Percentiles rank a stretch among this genome's conserved stretches.
Conservation (phyloP, 139 green algal species). For the Monoraphidium neglectum region DNA sequence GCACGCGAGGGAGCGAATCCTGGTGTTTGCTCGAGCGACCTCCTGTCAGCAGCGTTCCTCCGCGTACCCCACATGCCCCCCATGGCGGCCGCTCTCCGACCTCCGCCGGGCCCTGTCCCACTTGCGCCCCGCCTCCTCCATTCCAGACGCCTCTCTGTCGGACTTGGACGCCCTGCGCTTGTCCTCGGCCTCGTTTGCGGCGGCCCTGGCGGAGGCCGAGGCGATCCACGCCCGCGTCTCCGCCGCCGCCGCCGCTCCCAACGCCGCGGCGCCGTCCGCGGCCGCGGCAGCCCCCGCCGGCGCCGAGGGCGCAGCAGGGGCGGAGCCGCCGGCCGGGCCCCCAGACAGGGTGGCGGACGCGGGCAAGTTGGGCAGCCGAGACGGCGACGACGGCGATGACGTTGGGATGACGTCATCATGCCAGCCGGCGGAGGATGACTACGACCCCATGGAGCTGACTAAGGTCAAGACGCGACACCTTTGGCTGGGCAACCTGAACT, state of each 20-base stretch:
- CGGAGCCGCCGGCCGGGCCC: no score
- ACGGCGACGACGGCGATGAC: conserved; percentile 1
- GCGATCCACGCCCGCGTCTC: background rate
- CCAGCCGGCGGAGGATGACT: background rate
- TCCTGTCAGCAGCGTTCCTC: background rate
- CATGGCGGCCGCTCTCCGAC: background rate
- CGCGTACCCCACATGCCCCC: background rate
- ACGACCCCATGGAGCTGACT: conserved; percentile 14
- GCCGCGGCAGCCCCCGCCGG: background rate
- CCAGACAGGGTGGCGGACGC: background rate
- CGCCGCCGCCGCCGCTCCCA: background rate
- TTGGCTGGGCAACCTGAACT: conserved; percentile 77
- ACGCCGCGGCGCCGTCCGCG: background rate
- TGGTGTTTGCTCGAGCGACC: background rate
- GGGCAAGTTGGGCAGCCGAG: background rate
- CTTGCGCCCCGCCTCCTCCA: background rate
- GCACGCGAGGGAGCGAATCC: background rate
- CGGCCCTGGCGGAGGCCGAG: conserved; percentile 26
- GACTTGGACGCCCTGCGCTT: conserved; percentile 8
- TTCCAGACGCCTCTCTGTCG: conserved; percentile 8
- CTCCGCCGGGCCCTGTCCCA: background rate
- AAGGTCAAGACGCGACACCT: conserved; percentile 50
- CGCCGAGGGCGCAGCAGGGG: background rate
- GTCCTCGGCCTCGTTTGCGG: conserved; percentile 19
- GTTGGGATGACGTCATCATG: background rate